Percentiles rank a stretch among this genome's conserved stretches.
phyloP scores from a whole-genome alignment of 208 protist genomes.

The Trypanosoma avium region DNA sequence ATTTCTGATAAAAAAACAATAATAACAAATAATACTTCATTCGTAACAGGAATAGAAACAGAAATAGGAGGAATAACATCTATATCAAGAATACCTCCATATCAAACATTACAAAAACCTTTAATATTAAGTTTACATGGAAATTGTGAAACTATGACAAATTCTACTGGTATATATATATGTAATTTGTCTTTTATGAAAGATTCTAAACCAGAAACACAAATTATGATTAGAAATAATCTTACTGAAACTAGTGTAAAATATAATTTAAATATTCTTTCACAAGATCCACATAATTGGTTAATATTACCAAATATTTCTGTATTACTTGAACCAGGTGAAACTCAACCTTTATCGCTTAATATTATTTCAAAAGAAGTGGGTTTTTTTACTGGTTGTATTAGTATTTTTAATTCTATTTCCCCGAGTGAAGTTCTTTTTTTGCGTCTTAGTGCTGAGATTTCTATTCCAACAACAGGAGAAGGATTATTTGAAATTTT shows the following conservation, averaged over 20 bases:
- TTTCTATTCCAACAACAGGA: slow-evolving; percentile 63
- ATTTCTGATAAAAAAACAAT: no score
- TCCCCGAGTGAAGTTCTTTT: slow-evolving; percentile 65
- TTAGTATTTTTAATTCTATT: slow-evolving; percentile 68
- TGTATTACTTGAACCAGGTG: slow-evolving; percentile 50
- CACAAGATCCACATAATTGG: slow-evolving; percentile 82
- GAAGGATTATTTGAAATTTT: slow-evolving; percentile 83
- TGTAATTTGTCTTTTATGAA: slow-evolving; percentile 65
- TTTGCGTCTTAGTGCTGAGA: slow-evolving; percentile 73
- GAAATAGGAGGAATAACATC: neutral
- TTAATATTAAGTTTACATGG: slow-evolving; percentile 43
- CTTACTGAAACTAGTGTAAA: slow-evolving; percentile 46
- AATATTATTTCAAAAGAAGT: slow-evolving; percentile 71
- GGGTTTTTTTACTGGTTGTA: slow-evolving; percentile 77
- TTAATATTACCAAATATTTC: slow-evolving; percentile 49
- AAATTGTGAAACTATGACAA: slow-evolving; percentile 52
- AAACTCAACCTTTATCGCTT: slow-evolving; percentile 74
- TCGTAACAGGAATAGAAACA: no score
- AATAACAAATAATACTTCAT: no score
- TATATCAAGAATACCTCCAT: neutral
- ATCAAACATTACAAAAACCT: neutral
- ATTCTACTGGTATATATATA: slow-evolving; percentile 55
- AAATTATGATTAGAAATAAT: slow-evolving; percentile 74
- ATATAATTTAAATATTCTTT: slow-evolving; percentile 67
- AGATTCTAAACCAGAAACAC: slow-evolving; percentile 57